Evolutionary conservation across 2,329 filamentous ascomycete genomes (phyloP), one percentile per base, ranked within the genome.

Genomic region (Epichloe glyceriae): DNA sequence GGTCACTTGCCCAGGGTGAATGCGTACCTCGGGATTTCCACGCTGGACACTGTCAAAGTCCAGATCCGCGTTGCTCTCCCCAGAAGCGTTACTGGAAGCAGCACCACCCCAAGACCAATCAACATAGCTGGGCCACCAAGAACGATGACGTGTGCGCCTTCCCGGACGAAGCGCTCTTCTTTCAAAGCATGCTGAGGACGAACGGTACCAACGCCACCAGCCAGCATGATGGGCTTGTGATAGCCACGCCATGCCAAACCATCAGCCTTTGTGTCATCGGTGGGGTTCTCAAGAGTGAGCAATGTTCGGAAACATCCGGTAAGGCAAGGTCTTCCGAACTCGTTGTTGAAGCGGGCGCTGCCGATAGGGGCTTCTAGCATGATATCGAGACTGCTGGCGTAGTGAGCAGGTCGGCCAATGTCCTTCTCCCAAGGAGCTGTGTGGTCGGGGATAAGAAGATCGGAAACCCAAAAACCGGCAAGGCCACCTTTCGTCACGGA

Each of bases 141-240:
- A 20, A 97, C 91, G 57, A 98, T 85, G 44, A 95, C 79, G 64
- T 91, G 87, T 17, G 90, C 89, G n/a, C 89, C 91, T 48, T 89
- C 79, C 49, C 83, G 83, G 17, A 98, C 93, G 55, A 87, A 75
- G 12, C 79, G 75, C 8, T 84, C 80, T 55, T 86, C 79, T 70
- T 98, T 98, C 53, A 96, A 75, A 3, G 93, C 91, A 63, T 95
- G 87, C 60, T 91, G 83, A 14, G 93, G 91, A 52, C 93, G 75
- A 33, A 97, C 91, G 5, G 87, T 95, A 46, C 93, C 93, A 37
- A 97, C 81, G 63, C 93, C 93, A 63, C 93, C 93, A 55, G 93
- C 93, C 70, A 98, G 88, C 88, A 96, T 95, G 66, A 95, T 96
- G 10, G 93, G 93, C 72, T 98, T 98, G 70, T 97, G 93, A 65